Evolutionary conservation across 257 asterid species (phyloP).

Genomic region (Ehretia macrophylla): DNA sequence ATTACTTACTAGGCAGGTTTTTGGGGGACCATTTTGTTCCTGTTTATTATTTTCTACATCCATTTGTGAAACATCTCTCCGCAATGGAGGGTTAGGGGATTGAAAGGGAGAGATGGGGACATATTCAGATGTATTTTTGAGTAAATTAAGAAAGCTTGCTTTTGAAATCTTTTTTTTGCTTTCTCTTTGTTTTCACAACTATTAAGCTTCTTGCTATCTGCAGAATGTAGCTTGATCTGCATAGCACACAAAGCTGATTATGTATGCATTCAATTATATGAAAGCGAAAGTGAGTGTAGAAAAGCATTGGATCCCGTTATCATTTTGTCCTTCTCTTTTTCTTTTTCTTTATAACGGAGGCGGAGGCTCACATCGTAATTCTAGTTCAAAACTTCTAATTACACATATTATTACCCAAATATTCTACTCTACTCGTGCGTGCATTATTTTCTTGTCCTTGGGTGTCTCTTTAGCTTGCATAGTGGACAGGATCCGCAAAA

Average conservation of each 20-base stretch:
- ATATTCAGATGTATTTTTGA: constrained; percentile 22
- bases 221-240: constrained; percentile 22
- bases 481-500: constrained; percentile 26
- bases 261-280: no score
- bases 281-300: background rate
- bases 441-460: background rate
- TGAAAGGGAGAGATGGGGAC: constrained; percentile 34
- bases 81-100: background rate
- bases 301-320: constrained; percentile 13
- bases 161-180: no score
- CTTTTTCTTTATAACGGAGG: no score
- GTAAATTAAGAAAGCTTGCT: constrained; percentile 26
- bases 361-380: no score
- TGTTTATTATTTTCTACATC: constrained; percentile 12
- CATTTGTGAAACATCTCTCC: constrained; percentile 14
- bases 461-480: constrained; percentile 2
- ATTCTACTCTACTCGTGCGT: no score
- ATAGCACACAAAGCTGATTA: background rate
- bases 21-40: constrained; percentile 7
- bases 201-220: no score
- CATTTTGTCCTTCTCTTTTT: no score
- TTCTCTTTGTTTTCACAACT: no score
- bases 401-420: no score
- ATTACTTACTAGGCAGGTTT: constrained; percentile 2
- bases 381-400: no score